Evolutionary conservation across 176 grass and related monocot species (phyloP).

Genomic region (Bothriochloa decipiens): DNA sequence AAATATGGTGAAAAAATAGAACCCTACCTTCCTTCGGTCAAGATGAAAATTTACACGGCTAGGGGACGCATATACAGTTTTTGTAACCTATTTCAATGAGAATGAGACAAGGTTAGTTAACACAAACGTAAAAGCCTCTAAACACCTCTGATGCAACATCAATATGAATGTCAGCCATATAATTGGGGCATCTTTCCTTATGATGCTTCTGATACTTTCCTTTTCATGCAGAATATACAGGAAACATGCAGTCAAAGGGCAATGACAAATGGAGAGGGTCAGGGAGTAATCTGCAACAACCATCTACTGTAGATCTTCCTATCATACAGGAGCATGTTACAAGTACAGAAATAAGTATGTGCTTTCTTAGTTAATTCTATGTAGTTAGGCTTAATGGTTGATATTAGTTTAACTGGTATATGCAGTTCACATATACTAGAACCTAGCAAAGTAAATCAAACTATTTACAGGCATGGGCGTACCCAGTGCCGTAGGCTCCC

Average conservation of each 20-base stretch:
- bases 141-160: not conserved
- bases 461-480: not conserved
- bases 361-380: not conserved
- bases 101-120: not conserved
- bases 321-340: not conserved
- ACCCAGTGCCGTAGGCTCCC: too few species aligned
- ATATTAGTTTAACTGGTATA: not conserved
- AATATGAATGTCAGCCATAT: not conserved
- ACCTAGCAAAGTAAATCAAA: not conserved
- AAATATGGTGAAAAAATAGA: slow-evolving; percentile 31
- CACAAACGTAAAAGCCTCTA: not conserved
- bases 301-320: not conserved
- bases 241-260: not conserved
- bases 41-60: slow-evolving; percentile 97
- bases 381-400: not conserved
- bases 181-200: not conserved
- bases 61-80: slow-evolving; percentile 97
- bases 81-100: slow-evolving; percentile 63
- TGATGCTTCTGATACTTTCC: not conserved
- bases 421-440: not conserved
- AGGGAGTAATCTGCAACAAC: not conserved
- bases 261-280: not conserved
- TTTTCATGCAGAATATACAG: not conserved
- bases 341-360: not conserved
- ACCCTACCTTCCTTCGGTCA: slow-evolving; percentile 80